These are phyloP conservation scores for Beauveria sp. DNA, from an alignment of 2,329 filamentous ascomycete species.

Conservation along the genomic window DNA sequence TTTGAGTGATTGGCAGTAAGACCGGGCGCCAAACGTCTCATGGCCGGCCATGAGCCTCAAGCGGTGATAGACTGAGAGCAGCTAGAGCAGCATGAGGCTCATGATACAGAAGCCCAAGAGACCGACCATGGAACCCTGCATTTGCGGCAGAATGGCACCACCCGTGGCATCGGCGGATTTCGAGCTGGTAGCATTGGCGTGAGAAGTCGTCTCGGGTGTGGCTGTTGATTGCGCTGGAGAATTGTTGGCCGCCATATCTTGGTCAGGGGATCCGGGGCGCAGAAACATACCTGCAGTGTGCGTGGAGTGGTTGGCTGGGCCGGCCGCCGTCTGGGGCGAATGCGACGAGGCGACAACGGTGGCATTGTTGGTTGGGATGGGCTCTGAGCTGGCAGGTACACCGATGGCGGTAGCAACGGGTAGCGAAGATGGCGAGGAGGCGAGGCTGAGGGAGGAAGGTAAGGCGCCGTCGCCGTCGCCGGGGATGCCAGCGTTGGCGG, in stretches of 20 bases:
- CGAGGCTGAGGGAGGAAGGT: not conserved
- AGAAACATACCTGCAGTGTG: slow-evolving; percentile 1
- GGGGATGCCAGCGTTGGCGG: slow-evolving; percentile 9
- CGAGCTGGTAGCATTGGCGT: slow-evolving; percentile 21
- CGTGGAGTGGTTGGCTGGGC: not conserved
- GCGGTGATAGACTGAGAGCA: not conserved
- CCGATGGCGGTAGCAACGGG: not conserved
- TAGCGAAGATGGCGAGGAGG: not conserved
- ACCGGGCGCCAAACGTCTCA: slow-evolving; percentile 1
- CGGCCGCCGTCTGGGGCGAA: not conserved
- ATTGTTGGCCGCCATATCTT: not conserved
- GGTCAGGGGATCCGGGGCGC: not conserved
- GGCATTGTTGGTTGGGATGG: slow-evolving; percentile 1
- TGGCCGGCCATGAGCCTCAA: slow-evolving; percentile 9
- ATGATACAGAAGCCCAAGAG: slow-evolving; percentile 31
- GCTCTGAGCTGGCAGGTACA: not conserved
- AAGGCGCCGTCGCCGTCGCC: not conserved
- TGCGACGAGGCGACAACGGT: slow-evolving; percentile 10
- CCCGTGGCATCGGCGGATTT: slow-evolving; percentile 23
- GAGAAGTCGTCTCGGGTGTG: not conserved
- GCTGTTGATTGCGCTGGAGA: slow-evolving; percentile 3
- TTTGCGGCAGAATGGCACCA: slow-evolving; percentile 25
- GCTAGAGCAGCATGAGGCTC: slow-evolving; percentile 27
- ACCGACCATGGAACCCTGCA: slow-evolving; percentile 27
- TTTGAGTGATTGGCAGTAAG: not conserved